Conservation (phyloP, 75 land plant genomes). For the Gnetum montanum region DNA sequence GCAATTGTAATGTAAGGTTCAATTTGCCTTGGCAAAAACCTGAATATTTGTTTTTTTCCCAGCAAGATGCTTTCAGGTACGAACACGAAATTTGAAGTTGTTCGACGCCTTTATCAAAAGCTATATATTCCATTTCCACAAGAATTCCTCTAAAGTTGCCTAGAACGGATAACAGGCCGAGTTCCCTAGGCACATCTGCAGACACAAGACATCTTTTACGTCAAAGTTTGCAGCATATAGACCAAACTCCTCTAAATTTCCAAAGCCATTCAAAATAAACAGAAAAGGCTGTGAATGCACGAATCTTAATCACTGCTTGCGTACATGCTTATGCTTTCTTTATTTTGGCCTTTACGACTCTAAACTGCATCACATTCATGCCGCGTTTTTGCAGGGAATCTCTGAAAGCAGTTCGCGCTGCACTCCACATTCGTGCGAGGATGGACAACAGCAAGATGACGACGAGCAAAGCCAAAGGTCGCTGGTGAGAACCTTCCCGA, state of each 20-base stretch:
- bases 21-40: no score
- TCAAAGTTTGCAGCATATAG: background rate
- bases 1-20: no score
- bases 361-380: background rate
- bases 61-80: no score
- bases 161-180: no score
- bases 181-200: no score
- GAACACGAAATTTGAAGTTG: no score
- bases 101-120: no score
- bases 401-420: conserved; percentile 8
- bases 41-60: no score
- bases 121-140: no score
- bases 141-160: no score
- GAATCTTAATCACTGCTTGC: background rate
- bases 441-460: conserved; percentile 5
- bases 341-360: background rate
- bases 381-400: conserved; percentile 7
- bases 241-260: background rate
- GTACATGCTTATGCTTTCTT: no score
- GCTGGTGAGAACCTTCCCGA: background rate
- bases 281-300: background rate
- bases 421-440: conserved; percentile 8
- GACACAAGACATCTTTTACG: no score
- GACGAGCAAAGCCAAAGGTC: background rate
- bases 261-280: background rate